Conservation (phyloP, 2,329 filamentous ascomycete species). For the Orbilia blumenaviensis region DNA sequence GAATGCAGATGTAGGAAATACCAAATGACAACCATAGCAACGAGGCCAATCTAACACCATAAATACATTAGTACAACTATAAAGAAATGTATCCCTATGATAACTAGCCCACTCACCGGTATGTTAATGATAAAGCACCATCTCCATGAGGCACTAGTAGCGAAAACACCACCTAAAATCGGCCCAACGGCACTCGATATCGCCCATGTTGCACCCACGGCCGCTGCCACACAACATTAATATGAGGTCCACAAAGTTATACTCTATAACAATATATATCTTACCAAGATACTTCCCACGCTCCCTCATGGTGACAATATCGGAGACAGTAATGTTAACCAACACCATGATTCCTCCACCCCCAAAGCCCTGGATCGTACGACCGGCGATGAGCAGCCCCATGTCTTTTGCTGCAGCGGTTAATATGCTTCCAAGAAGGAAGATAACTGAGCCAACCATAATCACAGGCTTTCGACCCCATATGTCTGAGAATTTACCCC, state of each 20-base stretch:
- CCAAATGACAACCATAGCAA: slow-evolving; percentile 59
- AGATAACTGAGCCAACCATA: slow-evolving; percentile 69
- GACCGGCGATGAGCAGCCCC: slow-evolving; percentile 67
- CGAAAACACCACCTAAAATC: slow-evolving; percentile 72
- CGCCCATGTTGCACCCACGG: slow-evolving; percentile 74
- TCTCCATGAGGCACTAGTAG: slow-evolving; percentile 71
- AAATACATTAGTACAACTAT: background rate
- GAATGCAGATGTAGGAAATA: slow-evolving; percentile 74
- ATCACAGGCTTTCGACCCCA: slow-evolving; percentile 73
- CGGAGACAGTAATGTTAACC: slow-evolving; percentile 69
- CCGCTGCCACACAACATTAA: slow-evolving; percentile 58
- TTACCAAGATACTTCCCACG: slow-evolving; percentile 58
- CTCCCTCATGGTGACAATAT: slow-evolving; percentile 59
- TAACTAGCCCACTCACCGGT: slow-evolving; percentile 60
- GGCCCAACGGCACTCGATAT: slow-evolving; percentile 73
- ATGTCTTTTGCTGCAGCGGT: slow-evolving; percentile 66
- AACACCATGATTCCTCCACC: slow-evolving; percentile 70
- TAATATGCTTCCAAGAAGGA: slow-evolving; percentile 69
- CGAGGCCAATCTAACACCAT: slow-evolving; percentile 48
- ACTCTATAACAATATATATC: background rate
- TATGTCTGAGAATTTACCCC: slow-evolving; percentile 65
- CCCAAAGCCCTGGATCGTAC: slow-evolving; percentile 69
- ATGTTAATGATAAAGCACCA: slow-evolving; percentile 77
- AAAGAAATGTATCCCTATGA: slow-evolving; percentile 54
- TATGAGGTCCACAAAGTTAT: background rate